Base-by-base conservation (phyloP, 2,329 filamentous ascomycete genomes). In the Colletotrichum sp. region DNA sequence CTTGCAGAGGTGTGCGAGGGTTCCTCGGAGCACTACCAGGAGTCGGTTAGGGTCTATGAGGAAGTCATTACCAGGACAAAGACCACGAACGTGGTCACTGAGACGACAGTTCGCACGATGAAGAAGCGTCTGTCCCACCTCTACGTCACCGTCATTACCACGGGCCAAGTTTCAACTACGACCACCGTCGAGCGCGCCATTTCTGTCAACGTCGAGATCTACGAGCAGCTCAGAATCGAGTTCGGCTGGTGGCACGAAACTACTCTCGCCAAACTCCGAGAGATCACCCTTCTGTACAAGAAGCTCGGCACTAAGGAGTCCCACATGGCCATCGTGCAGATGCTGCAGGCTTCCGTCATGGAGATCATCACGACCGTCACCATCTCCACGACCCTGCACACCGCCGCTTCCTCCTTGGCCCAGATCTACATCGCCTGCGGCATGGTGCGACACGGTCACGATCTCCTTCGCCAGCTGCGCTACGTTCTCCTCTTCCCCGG, bases 71-170 rank as follows among this genome's bases (percentile, higher is more conserved):
- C 65, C 18, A 72, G 84, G 74, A 82, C 78, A 79, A 83, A 64
- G 12, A 81, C 65, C 68, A 83, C 80, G 72, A 87, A 77, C 76
- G 85, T 85, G 60, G 81, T 84, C 1, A 82, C 80, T 0, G 78
- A 76, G 80, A 84, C 83, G 0, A 85, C 85, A 3, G 79, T 88
- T 15, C 84, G 84, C 24, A 88, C 84, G 0, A 85, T 90, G 78
- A 90, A 89, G 81, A 89, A 86, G 77, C 86, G 88, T 10, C 82
- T 90, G 28, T 88, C 89, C 3, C 87, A 85, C 79, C 79, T 90
- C 21, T 90, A 90, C 68, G 79, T 75, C 15, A 72, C 62, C 12
- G 80, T 86, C 52, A 82, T 86, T 62, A 85, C 85, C 12, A 84
- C 84, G 8, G 84, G 84, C 13, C 83, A 82, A 44, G 82, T 82